Conservation (phyloP, 2,329 filamentous ascomycete genomes). For the Diaporthe citrichinensis region DNA sequence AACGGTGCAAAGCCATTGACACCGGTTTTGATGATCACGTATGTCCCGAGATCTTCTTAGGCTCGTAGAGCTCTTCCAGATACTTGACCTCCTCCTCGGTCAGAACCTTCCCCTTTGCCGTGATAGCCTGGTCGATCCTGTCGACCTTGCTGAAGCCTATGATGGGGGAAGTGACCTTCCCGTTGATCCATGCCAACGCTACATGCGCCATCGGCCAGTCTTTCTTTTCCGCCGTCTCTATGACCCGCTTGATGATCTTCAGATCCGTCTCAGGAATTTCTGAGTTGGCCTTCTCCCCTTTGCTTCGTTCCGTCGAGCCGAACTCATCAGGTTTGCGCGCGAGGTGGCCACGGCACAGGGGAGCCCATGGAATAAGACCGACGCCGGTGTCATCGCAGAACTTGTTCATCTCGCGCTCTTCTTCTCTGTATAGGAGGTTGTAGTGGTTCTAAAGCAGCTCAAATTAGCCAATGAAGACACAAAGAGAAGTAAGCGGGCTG, state of each 20-base stretch:
- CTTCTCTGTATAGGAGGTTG: slow-evolving; percentile 75
- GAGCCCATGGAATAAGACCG: slow-evolving; percentile 58
- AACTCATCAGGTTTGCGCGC: slow-evolving; percentile 50
- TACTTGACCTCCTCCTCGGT: slow-evolving; percentile 72
- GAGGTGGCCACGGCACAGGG: slow-evolving; percentile 55
- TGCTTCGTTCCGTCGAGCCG: slow-evolving; percentile 49
- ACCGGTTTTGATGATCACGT: slow-evolving; percentile 24
- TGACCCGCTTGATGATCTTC: slow-evolving; percentile 48
- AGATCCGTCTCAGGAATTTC: slow-evolving; percentile 53
- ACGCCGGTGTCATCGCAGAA: slow-evolving; percentile 59
- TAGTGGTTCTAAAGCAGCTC: slow-evolving; percentile 54
- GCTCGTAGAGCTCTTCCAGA: slow-evolving; percentile 73
- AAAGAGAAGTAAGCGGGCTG: background rate
- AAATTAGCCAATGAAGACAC: background rate
- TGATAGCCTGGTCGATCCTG: slow-evolving; percentile 74
- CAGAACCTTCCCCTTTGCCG: slow-evolving; percentile 61
- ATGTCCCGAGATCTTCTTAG: slow-evolving; percentile 61
- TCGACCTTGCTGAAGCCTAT: slow-evolving; percentile 71
- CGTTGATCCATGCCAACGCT: slow-evolving; percentile 73
- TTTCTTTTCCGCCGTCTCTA: slow-evolving; percentile 49
- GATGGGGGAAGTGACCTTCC: slow-evolving; percentile 69
- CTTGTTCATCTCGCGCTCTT: slow-evolving; percentile 63
- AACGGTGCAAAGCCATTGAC: background rate
- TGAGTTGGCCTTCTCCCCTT: slow-evolving; percentile 51
- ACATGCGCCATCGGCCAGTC: slow-evolving; percentile 72